phyloP scores from a whole-genome alignment of 2,329 filamentous ascomycete genomes.

The Talaromyces sp. region DNA sequence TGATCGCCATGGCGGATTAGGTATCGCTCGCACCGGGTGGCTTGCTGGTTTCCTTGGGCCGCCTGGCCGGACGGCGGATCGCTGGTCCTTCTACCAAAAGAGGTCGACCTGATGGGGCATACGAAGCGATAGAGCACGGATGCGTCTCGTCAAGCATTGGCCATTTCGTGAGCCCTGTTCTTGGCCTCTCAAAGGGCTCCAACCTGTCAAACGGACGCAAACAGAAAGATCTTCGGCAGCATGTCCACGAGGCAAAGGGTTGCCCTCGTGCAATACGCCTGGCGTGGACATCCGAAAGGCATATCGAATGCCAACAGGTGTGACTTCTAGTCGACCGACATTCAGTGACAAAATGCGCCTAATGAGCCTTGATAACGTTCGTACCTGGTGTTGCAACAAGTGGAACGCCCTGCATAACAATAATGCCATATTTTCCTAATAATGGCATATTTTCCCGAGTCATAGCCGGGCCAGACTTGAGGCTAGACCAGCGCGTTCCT shows the following conservation, averaged over 20 bases:
- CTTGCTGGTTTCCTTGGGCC: neutral
- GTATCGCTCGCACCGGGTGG: neutral
- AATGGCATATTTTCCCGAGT: neutral
- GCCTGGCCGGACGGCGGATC: neutral
- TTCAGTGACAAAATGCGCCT: neutral
- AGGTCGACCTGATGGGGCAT: neutral
- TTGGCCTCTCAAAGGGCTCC: neutral
- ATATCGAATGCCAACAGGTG: neutral
- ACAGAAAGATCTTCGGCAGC: neutral
- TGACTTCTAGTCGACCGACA: neutral
- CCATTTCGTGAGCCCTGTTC: neutral
- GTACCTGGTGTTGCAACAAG: neutral
- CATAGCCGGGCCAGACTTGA: neutral
- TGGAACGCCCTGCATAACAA: neutral
- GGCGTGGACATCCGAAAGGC: neutral
- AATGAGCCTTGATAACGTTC: neutral
- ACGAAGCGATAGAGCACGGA: neutral
- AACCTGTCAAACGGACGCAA: neutral
- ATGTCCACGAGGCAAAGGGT: neutral
- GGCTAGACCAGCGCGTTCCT: neutral
- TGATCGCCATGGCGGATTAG: neutral
- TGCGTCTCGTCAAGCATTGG: neutral
- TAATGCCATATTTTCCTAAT: neutral
- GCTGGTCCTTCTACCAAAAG: neutral
- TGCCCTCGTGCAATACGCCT: neutral